Conservation (phyloP, 148 eudicot genomes). For the Camellia lanceoleosa region DNA sequence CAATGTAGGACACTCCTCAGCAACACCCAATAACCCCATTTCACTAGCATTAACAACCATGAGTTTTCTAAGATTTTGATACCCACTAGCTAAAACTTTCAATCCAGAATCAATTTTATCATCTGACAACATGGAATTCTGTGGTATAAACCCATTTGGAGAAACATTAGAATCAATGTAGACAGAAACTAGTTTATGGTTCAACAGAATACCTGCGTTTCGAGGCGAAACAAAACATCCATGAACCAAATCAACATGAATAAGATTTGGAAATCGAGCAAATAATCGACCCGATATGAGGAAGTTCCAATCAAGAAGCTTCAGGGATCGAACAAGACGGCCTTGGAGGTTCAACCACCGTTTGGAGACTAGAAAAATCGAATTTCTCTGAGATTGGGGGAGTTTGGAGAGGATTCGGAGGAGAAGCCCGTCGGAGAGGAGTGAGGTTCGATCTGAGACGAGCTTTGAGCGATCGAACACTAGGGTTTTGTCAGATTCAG, state of each 20-base stretch:
- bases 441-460: constrained; percentile 42
- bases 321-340: constrained; percentile 47
- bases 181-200: constrained; percentile 43
- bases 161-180: constrained; percentile 38
- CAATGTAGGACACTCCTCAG: constrained; percentile 56
- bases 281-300: constrained; percentile 54
- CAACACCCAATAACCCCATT: constrained; percentile 56
- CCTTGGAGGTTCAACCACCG: constrained; percentile 69
- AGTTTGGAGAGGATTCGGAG: constrained; percentile 57
- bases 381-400: constrained; percentile 41
- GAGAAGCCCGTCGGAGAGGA: constrained; percentile 52
- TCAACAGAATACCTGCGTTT: constrained; percentile 49
- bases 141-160: constrained; percentile 26
- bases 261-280: constrained; percentile 60
- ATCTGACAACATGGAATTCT: constrained; percentile 34
- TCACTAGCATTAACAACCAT: constrained; percentile 59
- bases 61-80: constrained; percentile 69
- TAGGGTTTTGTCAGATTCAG: constrained; percentile 25
- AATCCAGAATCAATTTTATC: constrained; percentile 42
- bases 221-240: constrained; percentile 34
- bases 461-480: constrained; percentile 21
- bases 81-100: constrained; percentile 47
- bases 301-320: constrained; percentile 67
- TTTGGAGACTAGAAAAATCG: constrained; percentile 69
- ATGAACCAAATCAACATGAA: constrained; percentile 53